phyloP scores from a whole-genome alignment of 768 basidiomycete genomes.

The Agaricus subrufescens region DNA sequence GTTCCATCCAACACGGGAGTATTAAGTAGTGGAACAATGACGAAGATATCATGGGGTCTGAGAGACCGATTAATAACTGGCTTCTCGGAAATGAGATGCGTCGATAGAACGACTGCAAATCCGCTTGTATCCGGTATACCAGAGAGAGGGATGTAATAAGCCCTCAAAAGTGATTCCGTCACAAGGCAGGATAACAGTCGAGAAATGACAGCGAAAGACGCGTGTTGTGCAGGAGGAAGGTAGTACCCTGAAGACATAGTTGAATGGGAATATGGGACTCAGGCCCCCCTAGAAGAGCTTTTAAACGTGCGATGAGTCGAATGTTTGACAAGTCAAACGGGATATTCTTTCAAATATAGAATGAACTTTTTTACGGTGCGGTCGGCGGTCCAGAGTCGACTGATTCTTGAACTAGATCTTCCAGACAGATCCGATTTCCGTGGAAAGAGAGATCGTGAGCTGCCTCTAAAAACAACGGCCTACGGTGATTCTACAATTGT shows the following conservation, averaged over 20 bases:
- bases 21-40: slow-evolving; percentile 41
- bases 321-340: not conserved
- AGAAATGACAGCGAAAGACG: slow-evolving; percentile 42
- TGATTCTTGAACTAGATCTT: not conserved
- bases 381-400: slow-evolving; percentile 5
- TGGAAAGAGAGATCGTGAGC: slow-evolving; percentile 3
- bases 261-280: not conserved
- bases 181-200: slow-evolving; percentile 46
- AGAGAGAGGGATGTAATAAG: slow-evolving; percentile 33
- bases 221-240: slow-evolving; percentile 30
- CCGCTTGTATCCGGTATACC: slow-evolving; percentile 23
- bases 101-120: slow-evolving; percentile 33
- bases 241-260: slow-evolving; percentile 32
- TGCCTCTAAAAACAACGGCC: not conserved
- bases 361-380: not conserved
- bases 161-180: slow-evolving; percentile 40
- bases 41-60: slow-evolving; percentile 38
- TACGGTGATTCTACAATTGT: not conserved
- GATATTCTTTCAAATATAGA: not conserved
- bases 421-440: slow-evolving; percentile 8
- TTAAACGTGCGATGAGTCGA: slow-evolving; percentile 11
- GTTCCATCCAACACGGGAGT: slow-evolving; percentile 35
- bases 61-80: slow-evolving; percentile 27
- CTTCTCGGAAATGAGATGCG: slow-evolving; percentile 22
- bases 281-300: slow-evolving; percentile 13